Conservation (phyloP, 495 filamentous ascomycete species). For the Zalerion maritima region DNA sequence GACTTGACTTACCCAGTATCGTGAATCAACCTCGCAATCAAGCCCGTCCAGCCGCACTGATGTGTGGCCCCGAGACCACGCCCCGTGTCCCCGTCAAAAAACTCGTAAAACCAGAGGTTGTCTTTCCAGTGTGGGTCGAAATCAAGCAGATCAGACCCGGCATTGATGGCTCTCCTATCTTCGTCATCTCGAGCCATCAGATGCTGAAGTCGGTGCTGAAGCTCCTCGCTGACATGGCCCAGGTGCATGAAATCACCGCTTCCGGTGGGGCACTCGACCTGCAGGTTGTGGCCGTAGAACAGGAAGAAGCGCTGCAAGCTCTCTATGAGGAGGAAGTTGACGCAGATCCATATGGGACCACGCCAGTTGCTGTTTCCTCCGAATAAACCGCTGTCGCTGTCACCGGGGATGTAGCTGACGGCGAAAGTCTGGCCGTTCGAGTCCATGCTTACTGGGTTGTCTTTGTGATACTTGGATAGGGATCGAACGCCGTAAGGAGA, state of each 20-base stretch:
- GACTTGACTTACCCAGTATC: constrained; percentile 63
- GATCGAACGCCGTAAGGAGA: constrained; percentile 83
- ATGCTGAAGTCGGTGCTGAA: constrained; percentile 90
- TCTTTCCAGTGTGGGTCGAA: constrained; percentile 88
- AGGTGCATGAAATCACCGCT: constrained; percentile 94
- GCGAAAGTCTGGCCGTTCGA: constrained; percentile 84
- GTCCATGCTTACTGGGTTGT: constrained; percentile 86
- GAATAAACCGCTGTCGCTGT: constrained; percentile 86
- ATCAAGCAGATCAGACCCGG: constrained; percentile 66
- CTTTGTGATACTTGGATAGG: constrained; percentile 81
- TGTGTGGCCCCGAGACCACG: constrained; percentile 84
- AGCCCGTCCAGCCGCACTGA: constrained; percentile 94
- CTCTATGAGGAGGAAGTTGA: constrained; percentile 91
- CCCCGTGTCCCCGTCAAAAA: constrained; percentile 87
- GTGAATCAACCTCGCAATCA: constrained; percentile 93
- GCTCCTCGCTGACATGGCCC: constrained; percentile 88
- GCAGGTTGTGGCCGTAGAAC: constrained; percentile 77
- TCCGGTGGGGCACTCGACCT: constrained; percentile 87
- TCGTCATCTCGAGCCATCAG: constrained; percentile 72
- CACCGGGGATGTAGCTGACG: constrained; percentile 81
- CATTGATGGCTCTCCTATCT: constrained; percentile 75
- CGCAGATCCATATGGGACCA: constrained; percentile 84
- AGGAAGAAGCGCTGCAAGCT: constrained; percentile 84
- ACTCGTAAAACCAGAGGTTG: constrained; percentile 90
- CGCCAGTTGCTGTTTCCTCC: constrained; percentile 98